Evolutionary conservation across 139 green algal genomes (phyloP).

Genomic region (Chlamydomonas sphaeroides): DNA sequence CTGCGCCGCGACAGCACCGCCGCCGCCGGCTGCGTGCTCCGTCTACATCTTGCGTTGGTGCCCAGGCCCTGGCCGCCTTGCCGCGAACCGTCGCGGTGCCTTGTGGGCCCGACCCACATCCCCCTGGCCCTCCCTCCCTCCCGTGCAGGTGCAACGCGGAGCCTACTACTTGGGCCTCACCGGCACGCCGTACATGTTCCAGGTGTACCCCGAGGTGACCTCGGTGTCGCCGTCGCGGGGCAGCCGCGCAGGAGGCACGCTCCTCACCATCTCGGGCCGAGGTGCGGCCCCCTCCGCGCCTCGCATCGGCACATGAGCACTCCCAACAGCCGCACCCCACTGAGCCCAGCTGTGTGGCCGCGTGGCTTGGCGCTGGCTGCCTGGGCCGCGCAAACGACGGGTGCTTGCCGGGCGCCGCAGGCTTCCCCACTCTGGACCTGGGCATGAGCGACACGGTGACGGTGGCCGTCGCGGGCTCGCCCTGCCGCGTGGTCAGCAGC

Average conservation of each 20-base stretch:
- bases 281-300: too few species aligned
- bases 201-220: neutral
- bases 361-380: too few species aligned
- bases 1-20: too few species aligned
- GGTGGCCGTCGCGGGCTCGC: neutral
- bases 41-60: too few species aligned
- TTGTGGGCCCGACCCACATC: too few species aligned
- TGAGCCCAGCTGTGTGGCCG: too few species aligned
- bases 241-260: neutral
- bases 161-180: neutral
- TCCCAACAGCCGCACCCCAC: too few species aligned
- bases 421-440: neutral
- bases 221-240: neutral
- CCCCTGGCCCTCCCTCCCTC: neutral
- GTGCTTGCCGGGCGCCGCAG: too few species aligned
- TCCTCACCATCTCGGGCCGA: conserved; percentile 5
- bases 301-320: too few species aligned
- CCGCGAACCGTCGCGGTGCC: too few species aligned
- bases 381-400: too few species aligned
- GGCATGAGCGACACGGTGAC: neutral
- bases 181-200: conserved; percentile 1
- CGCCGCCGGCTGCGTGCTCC: too few species aligned
- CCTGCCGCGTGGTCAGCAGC: neutral
- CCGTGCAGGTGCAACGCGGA: neutral
- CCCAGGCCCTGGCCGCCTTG: neutral